Evolutionary conservation across 192 early-diverging fungal species (phyloP).

Genomic region (Mortierella hygrophila): DNA sequence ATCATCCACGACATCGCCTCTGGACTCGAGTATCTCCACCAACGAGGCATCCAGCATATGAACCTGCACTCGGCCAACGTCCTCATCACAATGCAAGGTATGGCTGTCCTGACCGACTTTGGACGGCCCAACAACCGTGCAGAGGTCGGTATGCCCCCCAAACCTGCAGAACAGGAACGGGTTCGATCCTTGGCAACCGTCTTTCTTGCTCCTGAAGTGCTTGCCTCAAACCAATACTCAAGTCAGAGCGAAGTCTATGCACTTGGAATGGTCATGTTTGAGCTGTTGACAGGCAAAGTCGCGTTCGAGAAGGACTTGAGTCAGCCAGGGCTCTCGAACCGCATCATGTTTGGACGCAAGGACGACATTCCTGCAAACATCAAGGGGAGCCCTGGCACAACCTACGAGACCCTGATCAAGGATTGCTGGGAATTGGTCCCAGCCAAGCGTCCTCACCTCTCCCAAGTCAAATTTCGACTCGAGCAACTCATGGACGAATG

Average conservation of each 20-base stretch:
- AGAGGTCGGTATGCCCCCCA: slow-evolving; percentile 44
- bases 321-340: slow-evolving; percentile 36
- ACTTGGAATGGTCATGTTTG: slow-evolving; percentile 54
- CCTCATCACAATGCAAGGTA: slow-evolving; percentile 31
- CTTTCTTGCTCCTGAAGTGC: slow-evolving; percentile 45
- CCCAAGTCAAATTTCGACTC: slow-evolving; percentile 35
- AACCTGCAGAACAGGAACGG: slow-evolving; percentile 29
- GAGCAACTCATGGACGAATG: slow-evolving; percentile 43
- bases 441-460: slow-evolving; percentile 41
- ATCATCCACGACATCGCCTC: slow-evolving; percentile 48
- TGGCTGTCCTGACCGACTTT: slow-evolving; percentile 43
- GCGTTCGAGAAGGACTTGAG: slow-evolving; percentile 40
- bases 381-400: slow-evolving; percentile 33
- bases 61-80: slow-evolving; percentile 50
- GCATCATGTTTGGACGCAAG: slow-evolving; percentile 53
- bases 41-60: slow-evolving; percentile 37
- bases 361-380: slow-evolving; percentile 36
- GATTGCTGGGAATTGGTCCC: slow-evolving; percentile 52
- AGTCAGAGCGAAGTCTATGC: slow-evolving; percentile 48
- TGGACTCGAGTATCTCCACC: slow-evolving; percentile 45
- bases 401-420: slow-evolving; percentile 39
- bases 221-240: slow-evolving; percentile 39
- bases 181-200: slow-evolving; percentile 37
- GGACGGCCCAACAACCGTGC: slow-evolving; percentile 35
- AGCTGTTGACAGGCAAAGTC: slow-evolving; percentile 40